A percentile compares a stretch with the other conserved stretches of the same genome.
These are phyloP conservation scores for Thelonectria rubi DNA, from an alignment of 2,329 filamentous ascomycete genomes.

Conservation along the genomic window DNA sequence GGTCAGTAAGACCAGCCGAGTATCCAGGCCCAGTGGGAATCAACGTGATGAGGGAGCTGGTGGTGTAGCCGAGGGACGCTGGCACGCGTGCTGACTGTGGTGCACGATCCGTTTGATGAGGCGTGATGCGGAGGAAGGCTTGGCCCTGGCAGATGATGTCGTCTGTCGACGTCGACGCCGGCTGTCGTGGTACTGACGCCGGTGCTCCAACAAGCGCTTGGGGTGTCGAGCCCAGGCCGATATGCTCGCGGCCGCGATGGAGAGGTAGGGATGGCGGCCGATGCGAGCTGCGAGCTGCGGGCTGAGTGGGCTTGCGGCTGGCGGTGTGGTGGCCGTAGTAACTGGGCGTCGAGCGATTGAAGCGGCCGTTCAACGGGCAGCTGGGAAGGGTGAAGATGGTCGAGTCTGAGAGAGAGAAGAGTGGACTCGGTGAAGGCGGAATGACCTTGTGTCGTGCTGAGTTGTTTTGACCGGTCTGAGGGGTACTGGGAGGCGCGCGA, in stretches of 20 bases:
- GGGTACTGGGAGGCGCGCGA: slow-evolving; percentile 47
- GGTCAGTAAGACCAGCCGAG: slow-evolving; percentile 35
- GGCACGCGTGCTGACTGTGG: slow-evolving; percentile 35
- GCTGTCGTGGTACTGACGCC: slow-evolving; percentile 40
- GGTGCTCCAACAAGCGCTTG: slow-evolving; percentile 27
- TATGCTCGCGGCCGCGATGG: slow-evolving; percentile 42
- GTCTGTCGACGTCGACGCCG: slow-evolving; percentile 28
- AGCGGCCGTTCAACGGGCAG: slow-evolving; percentile 41
- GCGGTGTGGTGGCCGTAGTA: slow-evolving; percentile 44
- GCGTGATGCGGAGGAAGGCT: slow-evolving; percentile 31
- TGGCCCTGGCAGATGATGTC: slow-evolving; percentile 29
- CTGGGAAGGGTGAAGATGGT: slow-evolving; percentile 47
- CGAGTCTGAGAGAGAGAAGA: slow-evolving; percentile 50
- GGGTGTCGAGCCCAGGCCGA: slow-evolving; percentile 36
- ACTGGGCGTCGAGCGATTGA: slow-evolving; percentile 43
- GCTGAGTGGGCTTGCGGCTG: slow-evolving; percentile 42
- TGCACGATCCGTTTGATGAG: slow-evolving; percentile 26
- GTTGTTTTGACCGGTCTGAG: slow-evolving; percentile 54
- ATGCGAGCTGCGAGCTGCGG: slow-evolving; percentile 43
- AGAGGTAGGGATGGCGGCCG: slow-evolving; percentile 41
- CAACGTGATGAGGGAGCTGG: slow-evolving; percentile 12
- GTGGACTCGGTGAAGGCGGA: slow-evolving; percentile 53
- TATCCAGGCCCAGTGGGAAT: slow-evolving; percentile 29
- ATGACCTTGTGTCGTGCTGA: slow-evolving; percentile 51
- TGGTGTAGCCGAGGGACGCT: slow-evolving; percentile 26